A percentile compares a stretch with the other conserved stretches of the same genome.
Evolutionary conservation across 2,329 filamentous ascomycete species (phyloP).

Genomic region (Alternaria gansuensis): DNA sequence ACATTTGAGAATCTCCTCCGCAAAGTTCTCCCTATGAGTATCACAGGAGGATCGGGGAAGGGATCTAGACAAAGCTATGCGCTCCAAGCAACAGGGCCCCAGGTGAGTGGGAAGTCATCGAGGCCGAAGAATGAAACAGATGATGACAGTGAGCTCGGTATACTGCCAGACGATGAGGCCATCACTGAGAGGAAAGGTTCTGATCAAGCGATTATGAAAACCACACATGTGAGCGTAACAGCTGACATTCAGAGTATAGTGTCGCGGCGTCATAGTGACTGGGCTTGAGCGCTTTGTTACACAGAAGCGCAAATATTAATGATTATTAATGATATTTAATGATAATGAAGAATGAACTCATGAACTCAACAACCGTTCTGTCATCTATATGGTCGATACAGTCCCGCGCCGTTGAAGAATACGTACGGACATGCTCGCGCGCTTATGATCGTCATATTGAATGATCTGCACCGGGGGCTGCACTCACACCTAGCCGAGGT

Average conservation of each 20-base stretch:
- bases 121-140: slow-evolving; percentile 23
- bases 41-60: slow-evolving; percentile 26
- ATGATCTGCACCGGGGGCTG: slow-evolving; percentile 8
- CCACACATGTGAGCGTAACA: slow-evolving; percentile 27
- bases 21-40: slow-evolving; percentile 31
- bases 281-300: slow-evolving; percentile 17
- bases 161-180: slow-evolving; percentile 20
- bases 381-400: neutral
- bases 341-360: slow-evolving; percentile 2
- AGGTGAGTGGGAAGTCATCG: slow-evolving; percentile 12
- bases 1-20: slow-evolving; percentile 36
- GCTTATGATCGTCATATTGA: neutral
- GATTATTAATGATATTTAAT: slow-evolving; percentile 3
- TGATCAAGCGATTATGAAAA: slow-evolving; percentile 25
- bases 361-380: neutral
- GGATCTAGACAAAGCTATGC: slow-evolving; percentile 30
- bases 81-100: slow-evolving; percentile 24
- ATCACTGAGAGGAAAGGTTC: slow-evolving; percentile 2
- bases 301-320: slow-evolving; percentile 1
- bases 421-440: neutral
- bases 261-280: slow-evolving; percentile 20
- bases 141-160: slow-evolving; percentile 31
- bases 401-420: neutral
- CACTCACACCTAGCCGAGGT: slow-evolving; percentile 10
- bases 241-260: slow-evolving; percentile 17